Base-by-base conservation (phyloP, 805 yeast genomes). In the Cyberlindnera petersonii region DNA sequence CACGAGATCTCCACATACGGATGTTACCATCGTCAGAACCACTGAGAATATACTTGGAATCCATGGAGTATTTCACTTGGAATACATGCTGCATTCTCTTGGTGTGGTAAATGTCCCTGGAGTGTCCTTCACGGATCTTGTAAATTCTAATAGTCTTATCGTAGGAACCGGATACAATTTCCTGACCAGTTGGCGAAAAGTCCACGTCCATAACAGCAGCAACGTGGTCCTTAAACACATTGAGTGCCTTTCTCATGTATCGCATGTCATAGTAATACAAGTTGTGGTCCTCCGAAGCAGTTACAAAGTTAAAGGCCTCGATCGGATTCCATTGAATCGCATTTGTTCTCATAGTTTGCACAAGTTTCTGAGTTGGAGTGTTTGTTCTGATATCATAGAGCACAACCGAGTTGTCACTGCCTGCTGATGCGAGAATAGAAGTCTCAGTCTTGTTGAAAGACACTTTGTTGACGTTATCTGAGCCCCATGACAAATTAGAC, bases 11-110 rank as follows among this genome's bases (percentile, higher is more conserved):
- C 99, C 99, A 93, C 41, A 94, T 53, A 51, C 99, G 73, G 21
- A 94, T 79, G 62, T 94, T 94, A 50, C 96, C 94, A 61, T 93
- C 99, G 62, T 93, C 98, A 2, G 96, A 86, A 15, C 97, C 98
- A 43, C 87, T 77, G 36, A 89, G 64, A 24, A 93, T 77, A 64
- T 87, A 93, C 56, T 82, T 79, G 39, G 94, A 74, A 63, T 93
- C 99, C 77, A 87, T 87, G 8, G 96, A 77, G 63, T 72, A 94
- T 48, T 81, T 79, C 28, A 82, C 86, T 40, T 84, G 75, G 63
- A 88, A 86, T 9, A 93, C 85, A 43, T 91, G 82, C 66, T 93
- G 99, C 99, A 93, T 93, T 59, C 99, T 77, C 68, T 87, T 88
- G 11, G 98, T 93, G 56, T 93, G 98, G 61, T 93, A 93, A 31